Conservation (phyloP, 2,329 filamentous ascomycete species). For the Beauveria asiatica region DNA sequence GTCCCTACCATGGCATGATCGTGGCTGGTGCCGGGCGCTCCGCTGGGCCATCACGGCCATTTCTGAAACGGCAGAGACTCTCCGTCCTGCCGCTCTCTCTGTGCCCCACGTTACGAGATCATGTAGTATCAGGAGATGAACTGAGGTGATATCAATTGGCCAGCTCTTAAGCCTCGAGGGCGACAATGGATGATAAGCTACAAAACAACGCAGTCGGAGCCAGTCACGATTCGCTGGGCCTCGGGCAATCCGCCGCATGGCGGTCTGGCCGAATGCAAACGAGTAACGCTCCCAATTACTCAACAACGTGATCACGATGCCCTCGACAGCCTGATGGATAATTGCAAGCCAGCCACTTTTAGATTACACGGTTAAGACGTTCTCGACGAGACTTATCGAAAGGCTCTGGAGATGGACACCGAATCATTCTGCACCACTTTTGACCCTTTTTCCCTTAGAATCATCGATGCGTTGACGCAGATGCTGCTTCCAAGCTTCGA, state of each 20-base stretch:
- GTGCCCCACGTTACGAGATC: no score
- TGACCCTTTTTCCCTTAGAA: slow-evolving; percentile 40
- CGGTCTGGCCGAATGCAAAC: neutral
- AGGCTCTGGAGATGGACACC: slow-evolving; percentile 42
- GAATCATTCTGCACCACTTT: slow-evolving; percentile 40
- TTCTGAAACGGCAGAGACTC: no score
- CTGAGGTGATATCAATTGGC: no score
- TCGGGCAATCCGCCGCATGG: no score
- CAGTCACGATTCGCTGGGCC: neutral
- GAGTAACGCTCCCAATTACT: neutral
- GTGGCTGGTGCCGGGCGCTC: no score
- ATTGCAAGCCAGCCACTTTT: slow-evolving; percentile 36
- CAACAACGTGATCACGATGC: neutral
- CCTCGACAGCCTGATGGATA: neutral
- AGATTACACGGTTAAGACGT: slow-evolving; percentile 36
- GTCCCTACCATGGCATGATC: no score
- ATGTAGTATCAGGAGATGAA: no score
- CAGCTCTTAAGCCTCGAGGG: no score
- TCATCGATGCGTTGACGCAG: slow-evolving; percentile 41
- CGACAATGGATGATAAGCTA: no score
- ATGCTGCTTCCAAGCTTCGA: slow-evolving; percentile 28
- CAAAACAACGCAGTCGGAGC: neutral
- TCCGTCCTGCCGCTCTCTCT: no score
- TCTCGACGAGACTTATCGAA: slow-evolving; percentile 43
- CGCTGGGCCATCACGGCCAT: no score